Base-by-base conservation (phyloP, 352 stramenopile genomes). In the Pythium rishiriense region DNA sequence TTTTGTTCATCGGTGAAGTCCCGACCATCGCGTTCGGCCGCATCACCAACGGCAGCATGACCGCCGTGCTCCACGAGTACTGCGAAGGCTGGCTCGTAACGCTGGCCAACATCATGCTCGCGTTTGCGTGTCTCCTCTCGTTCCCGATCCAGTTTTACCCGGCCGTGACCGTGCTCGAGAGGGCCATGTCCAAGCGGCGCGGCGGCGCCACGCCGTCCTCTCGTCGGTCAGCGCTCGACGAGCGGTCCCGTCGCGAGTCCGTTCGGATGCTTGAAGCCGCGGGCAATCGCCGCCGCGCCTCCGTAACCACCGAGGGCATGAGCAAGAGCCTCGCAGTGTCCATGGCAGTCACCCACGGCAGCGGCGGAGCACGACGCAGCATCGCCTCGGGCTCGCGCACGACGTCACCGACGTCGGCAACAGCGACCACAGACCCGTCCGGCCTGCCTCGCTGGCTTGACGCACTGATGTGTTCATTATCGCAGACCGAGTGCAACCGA, bases 121-220 rank as follows among this genome's bases (percentile, higher is more conserved):
- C 84, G 6, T 88, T 91, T 51, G 81, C 84, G 24, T 93, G 84
- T 33, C 67, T 87, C 11, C 73, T 93, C 9, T 90, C 84, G 19
- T 93, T 93, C 61, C 84, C 84, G 12, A 93, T 91, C 59, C 84
- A 93, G 55, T 89, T 93, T 31, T 93, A 91, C 55, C 84, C 84
- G 10, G 84, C 84, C 2, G 84, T 93, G 35, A 78, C 86, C 37
- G 80, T 91, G 19, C 68, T 93, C 8, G 84, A 93, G 59, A 79
- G 77, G 22, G 76, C 79, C 49, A 67, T 91, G 42, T 67, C 64
- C 31, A 81, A 78, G 26, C 79, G 78, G 10, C 72, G 72, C 29
- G 24, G 43, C 3, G 31, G 47, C 8, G 26, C n/a, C 35, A 35
- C 39, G 22, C 42, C 26, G 11, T 47, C 56, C 3, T 49, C 48